These are phyloP conservation scores for Leishmania gerbilli DNA, from an alignment of 208 protist genomes.

Conservation along the genomic window DNA sequence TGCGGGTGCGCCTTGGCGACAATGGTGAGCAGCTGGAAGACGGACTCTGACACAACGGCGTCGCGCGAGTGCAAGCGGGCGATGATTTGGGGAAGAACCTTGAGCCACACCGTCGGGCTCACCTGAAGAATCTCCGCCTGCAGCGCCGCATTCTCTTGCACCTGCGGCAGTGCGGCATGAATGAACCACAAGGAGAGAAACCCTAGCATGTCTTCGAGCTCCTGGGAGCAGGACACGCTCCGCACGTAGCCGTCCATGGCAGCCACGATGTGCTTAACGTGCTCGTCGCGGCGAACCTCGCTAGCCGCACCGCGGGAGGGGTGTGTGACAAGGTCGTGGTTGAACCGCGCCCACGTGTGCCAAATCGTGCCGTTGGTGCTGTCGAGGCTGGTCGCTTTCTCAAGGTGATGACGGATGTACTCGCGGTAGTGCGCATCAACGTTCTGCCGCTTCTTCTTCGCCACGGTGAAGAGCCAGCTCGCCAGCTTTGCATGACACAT, in stretches of 20 bases:
- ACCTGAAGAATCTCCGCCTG: constrained; percentile 91
- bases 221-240: constrained; percentile 77
- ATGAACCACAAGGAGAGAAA: constrained; percentile 99
- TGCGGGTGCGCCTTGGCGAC: constrained; percentile 98
- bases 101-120: constrained; percentile 98
- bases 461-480: constrained; percentile 68
- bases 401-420: constrained; percentile 66
- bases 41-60: constrained; percentile 86
- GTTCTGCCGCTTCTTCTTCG: constrained; percentile 26
- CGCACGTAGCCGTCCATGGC: constrained; percentile 97
- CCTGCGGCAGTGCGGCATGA: constrained; percentile 64
- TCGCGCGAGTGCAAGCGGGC: constrained; percentile 96
- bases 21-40: constrained; percentile 93
- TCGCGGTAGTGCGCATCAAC: constrained; percentile 31
- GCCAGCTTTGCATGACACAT: constrained; percentile 86
- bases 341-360: constrained; percentile 97
- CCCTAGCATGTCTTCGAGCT: constrained; percentile 98
- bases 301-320: constrained; percentile 11
- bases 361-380: constrained; percentile 97
- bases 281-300: constrained; percentile 33
- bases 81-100: constrained; percentile 99
- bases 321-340: constrained; percentile 86
- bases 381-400: constrained; percentile 82
- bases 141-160: constrained; percentile 69
- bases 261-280: constrained; percentile 74